These are phyloP conservation scores for Hypoxylon sp. DNA, from an alignment of 2,329 filamentous ascomycete species.

Conservation along the genomic window DNA sequence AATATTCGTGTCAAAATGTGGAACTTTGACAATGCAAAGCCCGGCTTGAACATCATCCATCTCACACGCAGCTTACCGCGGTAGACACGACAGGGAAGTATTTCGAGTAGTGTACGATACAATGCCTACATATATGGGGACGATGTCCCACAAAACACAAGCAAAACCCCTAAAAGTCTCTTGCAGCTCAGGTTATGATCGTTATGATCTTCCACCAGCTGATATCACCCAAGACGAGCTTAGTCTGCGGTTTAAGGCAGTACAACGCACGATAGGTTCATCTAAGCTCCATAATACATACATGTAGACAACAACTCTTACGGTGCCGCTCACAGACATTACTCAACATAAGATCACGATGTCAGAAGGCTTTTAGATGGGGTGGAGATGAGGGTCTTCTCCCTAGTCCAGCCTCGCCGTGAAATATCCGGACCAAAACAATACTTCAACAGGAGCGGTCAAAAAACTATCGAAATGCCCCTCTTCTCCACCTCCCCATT, in stretches of 20 bases:
- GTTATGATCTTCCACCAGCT: constrained; percentile 22
- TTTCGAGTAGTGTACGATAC: constrained; percentile 7
- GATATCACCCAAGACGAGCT: constrained; percentile 30
- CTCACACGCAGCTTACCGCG: background rate
- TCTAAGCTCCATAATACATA: constrained; percentile 5
- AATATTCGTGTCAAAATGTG: constrained; percentile 2
- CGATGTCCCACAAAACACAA: constrained; percentile 22
- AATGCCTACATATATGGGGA: constrained; percentile 13
- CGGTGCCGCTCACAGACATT: constrained; percentile 8
- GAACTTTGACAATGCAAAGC: constrained; percentile 15
- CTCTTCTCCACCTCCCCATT: constrained; percentile 27
- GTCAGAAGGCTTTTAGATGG: background rate
- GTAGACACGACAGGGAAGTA: constrained; percentile 6
- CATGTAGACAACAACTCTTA: background rate
- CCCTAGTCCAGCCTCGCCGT: constrained; percentile 23
- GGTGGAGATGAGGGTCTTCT: constrained; percentile 8
- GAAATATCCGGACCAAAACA: constrained; percentile 2
- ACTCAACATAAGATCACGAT: constrained; percentile 24
- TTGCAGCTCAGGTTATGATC: constrained; percentile 30
- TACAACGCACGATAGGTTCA: constrained; percentile 17
- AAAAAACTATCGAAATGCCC: constrained; percentile 20
- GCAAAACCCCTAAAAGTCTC: constrained; percentile 21
- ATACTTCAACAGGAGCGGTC: constrained; percentile 25
- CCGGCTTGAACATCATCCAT: constrained; percentile 8
- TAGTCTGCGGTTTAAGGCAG: constrained; percentile 14